phyloP scores from a whole-genome alignment of 352 stramenopile genomes.

The Phytopythium kandeliae region DNA sequence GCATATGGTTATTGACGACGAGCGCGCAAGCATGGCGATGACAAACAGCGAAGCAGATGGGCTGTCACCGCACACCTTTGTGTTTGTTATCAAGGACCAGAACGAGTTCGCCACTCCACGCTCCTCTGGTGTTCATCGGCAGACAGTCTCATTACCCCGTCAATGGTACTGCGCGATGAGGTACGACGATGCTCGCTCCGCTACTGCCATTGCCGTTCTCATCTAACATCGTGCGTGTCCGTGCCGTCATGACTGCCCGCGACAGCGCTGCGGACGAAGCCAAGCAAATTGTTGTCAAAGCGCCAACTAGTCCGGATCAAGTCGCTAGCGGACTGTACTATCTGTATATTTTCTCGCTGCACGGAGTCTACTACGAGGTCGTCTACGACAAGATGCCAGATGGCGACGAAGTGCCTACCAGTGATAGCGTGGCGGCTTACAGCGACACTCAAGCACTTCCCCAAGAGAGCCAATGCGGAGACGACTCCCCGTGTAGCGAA shows the following conservation, averaged over 20 bases:
- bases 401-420: neutral
- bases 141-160: constrained; percentile 15
- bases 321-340: constrained; percentile 14
- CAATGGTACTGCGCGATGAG: constrained; percentile 47
- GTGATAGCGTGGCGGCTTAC: neutral
- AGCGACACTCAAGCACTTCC: too few species aligned
- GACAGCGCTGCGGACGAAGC: constrained; percentile 24
- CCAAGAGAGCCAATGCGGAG: neutral
- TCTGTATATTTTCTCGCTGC: constrained; percentile 28
- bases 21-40: constrained; percentile 8
- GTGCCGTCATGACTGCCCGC: too few species aligned
- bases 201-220: too few species aligned
- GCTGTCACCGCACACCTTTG: constrained; percentile 25
- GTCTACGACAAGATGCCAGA: neutral
- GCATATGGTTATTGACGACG: constrained; percentile 5
- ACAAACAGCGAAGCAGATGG: neutral
- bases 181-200: neutral
- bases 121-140: constrained; percentile 7
- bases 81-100: constrained; percentile 32
- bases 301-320: neutral
- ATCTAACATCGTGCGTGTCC: too few species aligned
- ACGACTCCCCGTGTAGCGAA: neutral
- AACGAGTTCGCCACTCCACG: neutral
- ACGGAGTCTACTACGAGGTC: constrained; percentile 32
- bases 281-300: constrained; percentile 33